Evolutionary conservation across 129 eudicot genomes (phyloP).

Genomic region (Flaveria robusta): DNA sequence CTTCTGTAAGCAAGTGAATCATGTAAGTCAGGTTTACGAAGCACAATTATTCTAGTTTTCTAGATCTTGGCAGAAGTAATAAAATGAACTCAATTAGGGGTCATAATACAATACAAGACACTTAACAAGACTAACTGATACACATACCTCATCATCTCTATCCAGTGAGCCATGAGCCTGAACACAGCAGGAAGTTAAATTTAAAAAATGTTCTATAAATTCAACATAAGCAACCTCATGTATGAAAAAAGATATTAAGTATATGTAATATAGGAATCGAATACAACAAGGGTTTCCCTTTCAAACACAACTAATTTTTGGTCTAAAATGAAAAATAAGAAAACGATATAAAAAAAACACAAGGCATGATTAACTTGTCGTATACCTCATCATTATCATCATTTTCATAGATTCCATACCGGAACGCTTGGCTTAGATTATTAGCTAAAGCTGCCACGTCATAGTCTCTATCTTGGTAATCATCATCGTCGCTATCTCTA

Average conservation of each 20-base stretch:
- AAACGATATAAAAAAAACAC: neutral
- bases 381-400: slow-evolving; percentile 88
- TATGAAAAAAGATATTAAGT: neutral
- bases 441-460: slow-evolving; percentile 94
- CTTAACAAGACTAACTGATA: slow-evolving; percentile 23
- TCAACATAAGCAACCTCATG: slow-evolving; percentile 5
- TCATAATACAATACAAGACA: neutral
- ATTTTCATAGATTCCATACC: slow-evolving; percentile 76
- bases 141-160: slow-evolving; percentile 88
- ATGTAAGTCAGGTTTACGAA: neutral
- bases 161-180: slow-evolving; percentile 90
- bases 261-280: neutral
- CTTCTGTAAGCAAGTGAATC: neutral
- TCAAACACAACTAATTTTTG: neutral
- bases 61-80: neutral
- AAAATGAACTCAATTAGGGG: neutral
- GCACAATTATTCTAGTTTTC: neutral
- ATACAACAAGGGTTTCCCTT: neutral
- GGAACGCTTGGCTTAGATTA: slow-evolving; percentile 87
- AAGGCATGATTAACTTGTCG: slow-evolving; percentile 6
- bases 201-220: neutral
- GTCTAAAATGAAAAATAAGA: neutral
- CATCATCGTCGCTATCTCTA: slow-evolving; percentile 95
- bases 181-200: slow-evolving; percentile 25
- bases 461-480: slow-evolving; percentile 87